Percentiles rank a stretch among this genome's conserved stretches.
These are phyloP conservation scores for Ziziphus jujuba DNA, from an alignment of 306 rosid species.

Conservation along the genomic window DNA sequence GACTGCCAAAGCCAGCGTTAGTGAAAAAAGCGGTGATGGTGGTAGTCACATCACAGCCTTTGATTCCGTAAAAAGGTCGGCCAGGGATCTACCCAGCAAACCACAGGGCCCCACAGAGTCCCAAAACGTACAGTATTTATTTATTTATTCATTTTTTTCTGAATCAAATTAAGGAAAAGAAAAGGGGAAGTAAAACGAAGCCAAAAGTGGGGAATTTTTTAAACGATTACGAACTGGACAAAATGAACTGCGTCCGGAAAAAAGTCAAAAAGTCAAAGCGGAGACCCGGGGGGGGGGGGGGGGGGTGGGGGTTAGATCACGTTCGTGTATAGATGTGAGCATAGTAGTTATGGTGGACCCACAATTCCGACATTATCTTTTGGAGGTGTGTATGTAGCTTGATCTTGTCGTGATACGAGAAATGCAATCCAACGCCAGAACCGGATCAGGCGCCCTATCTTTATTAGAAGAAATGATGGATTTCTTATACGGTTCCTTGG, in stretches of 20 bases:
- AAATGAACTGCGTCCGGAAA: too few relatives aligned
- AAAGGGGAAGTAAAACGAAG: neutral
- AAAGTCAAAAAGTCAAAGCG: neutral
- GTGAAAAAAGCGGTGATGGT: constrained; percentile 12
- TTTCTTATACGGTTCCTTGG: too few relatives aligned
- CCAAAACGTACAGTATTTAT: neutral
- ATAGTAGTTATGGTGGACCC: constrained; percentile 14
- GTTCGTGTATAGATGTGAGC: constrained; percentile 12
- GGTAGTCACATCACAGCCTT: constrained; percentile 14
- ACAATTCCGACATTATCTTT: neutral
- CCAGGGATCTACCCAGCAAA: neutral
- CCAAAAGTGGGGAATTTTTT: neutral
- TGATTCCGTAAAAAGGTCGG: neutral
- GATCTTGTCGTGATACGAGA: constrained; percentile 9
- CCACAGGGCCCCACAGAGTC: neutral
- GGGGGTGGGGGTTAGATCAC: too few relatives aligned
- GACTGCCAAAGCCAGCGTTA: neutral
- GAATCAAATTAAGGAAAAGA: constrained; percentile 1
- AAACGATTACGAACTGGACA: constrained; percentile 1
- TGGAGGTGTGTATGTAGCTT: neutral
- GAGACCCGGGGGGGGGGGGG: neutral
- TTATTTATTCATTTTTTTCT: neutral
- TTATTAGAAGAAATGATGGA: neutral
- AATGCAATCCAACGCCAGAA: constrained; percentile 23
- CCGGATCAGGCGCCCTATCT: constrained; percentile 22